Percentiles rank a stretch among this genome's conserved stretches.
Evolutionary conservation across 2,329 filamentous ascomycete species (phyloP).

Genomic region (Hymenoscyphus linearis): DNA sequence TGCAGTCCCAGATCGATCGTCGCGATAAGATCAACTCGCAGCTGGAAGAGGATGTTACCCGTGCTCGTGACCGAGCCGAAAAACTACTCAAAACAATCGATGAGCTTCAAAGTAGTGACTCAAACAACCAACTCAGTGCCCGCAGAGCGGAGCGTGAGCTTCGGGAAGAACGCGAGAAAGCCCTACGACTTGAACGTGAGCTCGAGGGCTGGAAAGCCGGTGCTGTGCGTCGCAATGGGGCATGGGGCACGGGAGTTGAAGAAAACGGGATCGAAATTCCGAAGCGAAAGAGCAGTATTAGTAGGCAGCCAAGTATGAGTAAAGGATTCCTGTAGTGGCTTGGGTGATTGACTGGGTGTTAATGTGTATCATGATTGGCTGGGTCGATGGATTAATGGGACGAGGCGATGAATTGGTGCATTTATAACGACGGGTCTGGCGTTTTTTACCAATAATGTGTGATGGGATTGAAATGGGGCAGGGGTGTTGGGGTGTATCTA

Average conservation of each 20-base stretch:
- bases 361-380: background rate
- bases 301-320: conserved; percentile 60
- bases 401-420: background rate
- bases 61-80: conserved; percentile 85
- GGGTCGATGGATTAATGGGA: background rate
- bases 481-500: background rate
- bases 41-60: conserved; percentile 75
- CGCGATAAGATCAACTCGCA: conserved; percentile 82
- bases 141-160: conserved; percentile 87
- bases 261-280: conserved; percentile 46
- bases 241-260: conserved; percentile 30
- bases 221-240: conserved; percentile 21
- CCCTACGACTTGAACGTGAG: conserved; percentile 77
- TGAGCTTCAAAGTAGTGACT: conserved; percentile 85
- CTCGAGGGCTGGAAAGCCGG: conserved; percentile 70
- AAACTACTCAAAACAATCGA: conserved; percentile 88
- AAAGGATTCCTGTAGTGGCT: conserved; percentile 66
- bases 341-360: background rate
- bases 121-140: conserved; percentile 70
- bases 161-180: conserved; percentile 80
- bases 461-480: background rate
- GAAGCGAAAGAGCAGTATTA: conserved; percentile 61
- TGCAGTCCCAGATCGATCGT: conserved; percentile 86
- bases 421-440: background rate
- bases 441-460: background rate